phyloP scores from a whole-genome alignment of 805 yeast genomes.

The Pichia thaimueangensis region DNA sequence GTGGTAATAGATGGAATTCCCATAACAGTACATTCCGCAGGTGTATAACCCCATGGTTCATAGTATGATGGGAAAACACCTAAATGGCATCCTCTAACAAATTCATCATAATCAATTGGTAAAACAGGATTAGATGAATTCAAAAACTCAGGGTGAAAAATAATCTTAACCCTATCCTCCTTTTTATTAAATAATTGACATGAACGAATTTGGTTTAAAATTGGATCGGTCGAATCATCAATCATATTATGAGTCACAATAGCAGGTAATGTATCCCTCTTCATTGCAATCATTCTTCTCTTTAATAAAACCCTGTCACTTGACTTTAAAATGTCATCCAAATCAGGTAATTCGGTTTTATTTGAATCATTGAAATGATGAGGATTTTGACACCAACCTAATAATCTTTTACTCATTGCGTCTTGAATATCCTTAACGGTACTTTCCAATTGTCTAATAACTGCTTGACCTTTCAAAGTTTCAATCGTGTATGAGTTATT shows the following conservation, averaged over 20 bases:
- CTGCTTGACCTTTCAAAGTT: conserved; percentile 94
- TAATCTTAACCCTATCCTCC: conserved; percentile 86
- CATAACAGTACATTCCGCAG: conserved; percentile 99
- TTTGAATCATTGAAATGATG: conserved; percentile 38
- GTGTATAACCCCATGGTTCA: conserved; percentile 99
- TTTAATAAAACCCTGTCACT: conserved; percentile 85
- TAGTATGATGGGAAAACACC: conserved; percentile 98
- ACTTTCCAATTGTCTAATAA: conserved; percentile 80
- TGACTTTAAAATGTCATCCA: conserved; percentile 78
- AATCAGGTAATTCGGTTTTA: conserved; percentile 48
- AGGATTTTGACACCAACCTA: conserved; percentile 70
- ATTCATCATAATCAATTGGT: conserved; percentile 92
- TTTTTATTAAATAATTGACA: conserved; percentile 87
- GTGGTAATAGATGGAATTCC: conserved; percentile 98
- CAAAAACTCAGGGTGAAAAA: conserved; percentile 96
- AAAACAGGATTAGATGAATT: conserved; percentile 92
- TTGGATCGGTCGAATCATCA: conserved; percentile 87
- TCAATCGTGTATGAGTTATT: conserved; percentile 94
- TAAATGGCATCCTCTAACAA: conserved; percentile 94
- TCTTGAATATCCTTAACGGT: conserved; percentile 85
- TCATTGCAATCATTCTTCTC: conserved; percentile 87
- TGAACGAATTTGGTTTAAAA: conserved; percentile 82
- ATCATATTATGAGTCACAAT: conserved; percentile 96
- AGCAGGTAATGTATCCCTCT: conserved; percentile 86
- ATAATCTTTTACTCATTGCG: conserved; percentile 77